These are phyloP conservation scores for Lunasporangiospora selenospora DNA, from an alignment of 192 early-diverging fungal genomes.

Conservation along the genomic window DNA sequence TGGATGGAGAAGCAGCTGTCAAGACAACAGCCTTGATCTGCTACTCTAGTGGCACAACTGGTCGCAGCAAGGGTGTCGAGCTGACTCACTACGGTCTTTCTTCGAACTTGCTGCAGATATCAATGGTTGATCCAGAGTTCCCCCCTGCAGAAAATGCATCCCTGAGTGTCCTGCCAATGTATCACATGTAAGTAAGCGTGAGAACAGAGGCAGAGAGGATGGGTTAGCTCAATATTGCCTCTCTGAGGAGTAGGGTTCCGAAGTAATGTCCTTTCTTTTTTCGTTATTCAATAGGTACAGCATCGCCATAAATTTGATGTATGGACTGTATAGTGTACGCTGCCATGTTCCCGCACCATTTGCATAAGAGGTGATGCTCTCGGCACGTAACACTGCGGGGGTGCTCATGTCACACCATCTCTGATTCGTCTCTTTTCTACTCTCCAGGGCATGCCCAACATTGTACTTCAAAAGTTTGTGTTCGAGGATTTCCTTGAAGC, in stretches of 20 bases:
- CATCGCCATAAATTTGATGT: not conserved
- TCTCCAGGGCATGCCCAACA: conserved; percentile 49
- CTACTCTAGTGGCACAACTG: conserved; percentile 63
- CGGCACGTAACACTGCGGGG: no score
- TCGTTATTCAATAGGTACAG: conserved; percentile 3
- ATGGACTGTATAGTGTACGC: conserved; percentile 2
- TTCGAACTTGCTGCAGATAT: conserved; percentile 69
- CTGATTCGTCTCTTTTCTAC: conserved; percentile 14
- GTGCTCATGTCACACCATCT: not conserved
- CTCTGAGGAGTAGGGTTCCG: no score
- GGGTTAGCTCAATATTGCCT: no score
- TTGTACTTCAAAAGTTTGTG: conserved; percentile 72
- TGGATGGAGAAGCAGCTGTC: no score
- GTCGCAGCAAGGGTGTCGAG: conserved; percentile 79
- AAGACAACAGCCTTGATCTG: conserved; percentile 58
- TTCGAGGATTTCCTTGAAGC: conserved; percentile 55
- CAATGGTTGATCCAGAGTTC: conserved; percentile 42
- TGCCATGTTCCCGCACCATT: not conserved
- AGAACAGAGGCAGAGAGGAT: no score
- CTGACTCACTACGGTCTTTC: conserved; percentile 80
- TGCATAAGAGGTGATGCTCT: not conserved
- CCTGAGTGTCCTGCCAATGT: conserved; percentile 57
- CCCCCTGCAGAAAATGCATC: conserved; percentile 8
- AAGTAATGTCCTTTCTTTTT: no score
- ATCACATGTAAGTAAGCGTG: no score